phyloP scores from a whole-genome alignment of 805 yeast genomes.

The Nematodospora valgi region DNA sequence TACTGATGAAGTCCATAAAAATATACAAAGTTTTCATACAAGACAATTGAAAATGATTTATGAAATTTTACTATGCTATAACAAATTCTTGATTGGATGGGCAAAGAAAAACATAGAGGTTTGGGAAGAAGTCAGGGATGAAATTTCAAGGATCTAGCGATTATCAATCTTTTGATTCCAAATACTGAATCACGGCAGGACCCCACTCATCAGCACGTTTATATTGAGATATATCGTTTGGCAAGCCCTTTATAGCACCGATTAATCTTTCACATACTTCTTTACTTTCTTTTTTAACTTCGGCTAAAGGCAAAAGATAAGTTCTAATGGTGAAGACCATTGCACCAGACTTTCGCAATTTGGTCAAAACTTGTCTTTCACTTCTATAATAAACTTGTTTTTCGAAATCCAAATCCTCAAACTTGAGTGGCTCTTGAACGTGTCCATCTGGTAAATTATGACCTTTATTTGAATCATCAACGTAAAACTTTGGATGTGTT shows the following conservation, averaged over 20 bases:
- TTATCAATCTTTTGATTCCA: constrained; percentile 11
- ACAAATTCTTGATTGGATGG: constrained; percentile 59
- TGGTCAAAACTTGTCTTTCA: constrained; percentile 39
- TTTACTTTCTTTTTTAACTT: constrained; percentile 26
- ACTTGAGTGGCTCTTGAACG: constrained; percentile 21
- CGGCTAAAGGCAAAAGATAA: constrained; percentile 33
- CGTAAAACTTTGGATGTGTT: constrained; percentile 31
- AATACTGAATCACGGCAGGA: constrained; percentile 47
- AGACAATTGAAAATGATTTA: constrained; percentile 50
- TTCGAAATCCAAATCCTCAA: constrained; percentile 34
- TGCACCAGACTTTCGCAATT: constrained; percentile 37
- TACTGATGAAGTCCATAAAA: constrained; percentile 43
- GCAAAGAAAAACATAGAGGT: constrained; percentile 62
- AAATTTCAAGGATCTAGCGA: constrained; percentile 21
- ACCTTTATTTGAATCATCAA: constrained; percentile 40
- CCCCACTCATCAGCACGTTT: constrained; percentile 71
- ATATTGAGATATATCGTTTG: constrained; percentile 55
- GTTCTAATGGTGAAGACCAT: constrained; percentile 41
- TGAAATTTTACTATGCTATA: constrained; percentile 50
- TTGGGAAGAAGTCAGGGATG: constrained; percentile 62
- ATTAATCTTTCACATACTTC: constrained; percentile 48
- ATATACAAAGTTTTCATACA: constrained; percentile 46
- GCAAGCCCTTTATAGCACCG: constrained; percentile 64
- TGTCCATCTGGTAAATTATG: constrained; percentile 28
- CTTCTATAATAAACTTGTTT: constrained; percentile 40